These are phyloP conservation scores for Candida piceae DNA, from an alignment of 805 yeast species.

Conservation along the genomic window DNA sequence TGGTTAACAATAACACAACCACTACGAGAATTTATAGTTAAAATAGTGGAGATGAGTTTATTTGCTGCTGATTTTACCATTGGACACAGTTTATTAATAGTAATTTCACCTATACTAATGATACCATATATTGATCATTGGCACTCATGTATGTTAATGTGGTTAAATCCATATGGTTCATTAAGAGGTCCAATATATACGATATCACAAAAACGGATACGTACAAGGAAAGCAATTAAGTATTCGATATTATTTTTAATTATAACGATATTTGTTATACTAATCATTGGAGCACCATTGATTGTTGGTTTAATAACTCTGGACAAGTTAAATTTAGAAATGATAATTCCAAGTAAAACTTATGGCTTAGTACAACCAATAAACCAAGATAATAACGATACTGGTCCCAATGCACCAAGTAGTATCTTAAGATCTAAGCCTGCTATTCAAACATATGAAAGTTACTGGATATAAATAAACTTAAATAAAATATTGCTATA, in stretches of 20 bases:
- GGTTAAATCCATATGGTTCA: conserved; percentile 38
- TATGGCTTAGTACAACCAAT: conserved; percentile 53
- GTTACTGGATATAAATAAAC: conserved; percentile 25
- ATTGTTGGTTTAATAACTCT: conserved; percentile 25
- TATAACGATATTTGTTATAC: conserved; percentile 34
- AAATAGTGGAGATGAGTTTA: conserved; percentile 38
- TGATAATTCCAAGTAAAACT: conserved; percentile 16
- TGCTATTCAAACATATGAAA: conserved; percentile 15
- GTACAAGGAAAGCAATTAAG: conserved; percentile 37
- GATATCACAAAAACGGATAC: conserved; percentile 32
- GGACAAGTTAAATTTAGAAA: conserved; percentile 10
- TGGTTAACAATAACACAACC: conserved; percentile 38
- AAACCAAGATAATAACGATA: conserved; percentile 58
- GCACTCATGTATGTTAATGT: conserved; percentile 46
- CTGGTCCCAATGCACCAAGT: conserved; percentile 52
- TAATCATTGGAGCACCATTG: conserved; percentile 44
- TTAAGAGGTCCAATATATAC: conserved; percentile 37
- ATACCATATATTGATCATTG: conserved; percentile 44
- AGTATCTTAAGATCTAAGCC: conserved; percentile 32
- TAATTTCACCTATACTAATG: conserved; percentile 36
- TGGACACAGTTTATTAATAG: conserved; percentile 38
- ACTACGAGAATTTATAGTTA: conserved; percentile 41
- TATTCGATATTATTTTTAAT: conserved; percentile 44
- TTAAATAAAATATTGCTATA: too few species aligned
- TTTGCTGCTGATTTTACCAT: conserved; percentile 45